Evolutionary conservation across 2,329 filamentous ascomycete species (phyloP).

Genomic region (Epichloe amarillans): DNA sequence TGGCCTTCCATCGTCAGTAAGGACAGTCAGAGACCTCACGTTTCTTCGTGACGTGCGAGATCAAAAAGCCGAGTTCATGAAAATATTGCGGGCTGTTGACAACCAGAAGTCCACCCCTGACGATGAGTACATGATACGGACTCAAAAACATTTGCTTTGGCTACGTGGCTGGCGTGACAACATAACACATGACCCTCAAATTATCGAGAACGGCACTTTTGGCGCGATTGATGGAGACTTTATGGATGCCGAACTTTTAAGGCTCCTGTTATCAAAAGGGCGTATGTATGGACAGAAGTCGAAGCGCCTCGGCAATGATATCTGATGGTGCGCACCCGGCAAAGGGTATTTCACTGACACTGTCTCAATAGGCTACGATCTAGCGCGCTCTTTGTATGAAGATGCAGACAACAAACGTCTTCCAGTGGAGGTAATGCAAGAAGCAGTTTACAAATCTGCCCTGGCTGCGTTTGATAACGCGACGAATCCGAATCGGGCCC

Average conservation of each 20-base stretch:
- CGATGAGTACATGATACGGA: conserved; percentile 48
- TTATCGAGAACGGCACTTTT: conserved; percentile 46
- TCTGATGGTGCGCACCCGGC: background rate
- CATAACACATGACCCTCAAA: conserved; percentile 11
- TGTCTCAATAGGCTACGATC: conserved; percentile 36
- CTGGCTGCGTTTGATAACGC: conserved; percentile 68
- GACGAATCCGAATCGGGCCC: conserved; percentile 63
- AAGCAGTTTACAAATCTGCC: conserved; percentile 48
- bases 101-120: conserved; percentile 41
- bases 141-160: conserved; percentile 57
- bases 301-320: background rate
- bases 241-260: conserved; percentile 60
- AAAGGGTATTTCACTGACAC: conserved; percentile 5
- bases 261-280: conserved; percentile 46
- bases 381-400: conserved; percentile 51
- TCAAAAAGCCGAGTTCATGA: conserved; percentile 46
- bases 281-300: conserved; percentile 30
- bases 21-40: conserved; percentile 46
- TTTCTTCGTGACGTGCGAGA: conserved; percentile 51
- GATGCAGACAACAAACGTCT: conserved; percentile 36
- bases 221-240: conserved; percentile 45
- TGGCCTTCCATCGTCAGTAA: conserved; percentile 37
- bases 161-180: conserved; percentile 56
- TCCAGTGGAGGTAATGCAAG: conserved; percentile 35
- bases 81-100: conserved; percentile 41